phyloP scores from a whole-genome alignment of 1,284 basidiomycete species.

The Tausonia pullulans region DNA sequence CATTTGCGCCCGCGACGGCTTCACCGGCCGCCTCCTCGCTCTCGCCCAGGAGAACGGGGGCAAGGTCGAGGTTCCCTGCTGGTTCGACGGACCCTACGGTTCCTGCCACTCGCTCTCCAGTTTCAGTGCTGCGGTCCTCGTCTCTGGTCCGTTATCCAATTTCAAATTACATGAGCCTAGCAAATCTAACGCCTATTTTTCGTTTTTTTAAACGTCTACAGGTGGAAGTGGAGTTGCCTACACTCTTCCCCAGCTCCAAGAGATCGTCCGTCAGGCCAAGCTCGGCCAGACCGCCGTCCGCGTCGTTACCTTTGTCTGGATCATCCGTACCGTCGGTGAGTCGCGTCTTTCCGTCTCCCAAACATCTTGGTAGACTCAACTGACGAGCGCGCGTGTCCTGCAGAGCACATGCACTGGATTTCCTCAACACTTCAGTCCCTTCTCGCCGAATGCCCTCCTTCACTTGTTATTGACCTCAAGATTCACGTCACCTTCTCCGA shows the following conservation, averaged over 20 bases:
- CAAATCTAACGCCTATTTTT: neutral
- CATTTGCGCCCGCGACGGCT: conserved; percentile 25
- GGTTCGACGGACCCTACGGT: conserved; percentile 32
- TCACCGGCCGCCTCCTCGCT: conserved; percentile 1
- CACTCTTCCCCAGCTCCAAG: conserved; percentile 25
- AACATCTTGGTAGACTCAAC: neutral
- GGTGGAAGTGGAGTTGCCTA: conserved; percentile 32
- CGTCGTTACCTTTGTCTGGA: conserved; percentile 27
- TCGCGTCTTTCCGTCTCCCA: neutral
- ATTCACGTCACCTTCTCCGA: neutral
- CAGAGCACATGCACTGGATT: conserved; percentile 9
- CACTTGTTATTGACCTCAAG: conserved; percentile 6
- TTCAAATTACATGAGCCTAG: neutral
- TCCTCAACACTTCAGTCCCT: neutral
- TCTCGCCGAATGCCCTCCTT: neutral
- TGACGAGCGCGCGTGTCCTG: neutral
- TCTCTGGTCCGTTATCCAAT: conserved; percentile 24
- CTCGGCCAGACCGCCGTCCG: conserved; percentile 23
- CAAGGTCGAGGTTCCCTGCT: conserved; percentile 21
- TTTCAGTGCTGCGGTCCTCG: conserved; percentile 26
- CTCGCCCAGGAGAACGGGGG: conserved; percentile 15
- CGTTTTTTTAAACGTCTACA: conserved; percentile 1
- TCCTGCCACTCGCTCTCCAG: conserved; percentile 17
- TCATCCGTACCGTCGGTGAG: conserved; percentile 23
- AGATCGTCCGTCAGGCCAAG: conserved; percentile 23